A percentile compares a stretch with the other conserved stretches of the same genome.
Conservation (phyloP, 2,329 filamentous ascomycete species). For the Periconia sp. region DNA sequence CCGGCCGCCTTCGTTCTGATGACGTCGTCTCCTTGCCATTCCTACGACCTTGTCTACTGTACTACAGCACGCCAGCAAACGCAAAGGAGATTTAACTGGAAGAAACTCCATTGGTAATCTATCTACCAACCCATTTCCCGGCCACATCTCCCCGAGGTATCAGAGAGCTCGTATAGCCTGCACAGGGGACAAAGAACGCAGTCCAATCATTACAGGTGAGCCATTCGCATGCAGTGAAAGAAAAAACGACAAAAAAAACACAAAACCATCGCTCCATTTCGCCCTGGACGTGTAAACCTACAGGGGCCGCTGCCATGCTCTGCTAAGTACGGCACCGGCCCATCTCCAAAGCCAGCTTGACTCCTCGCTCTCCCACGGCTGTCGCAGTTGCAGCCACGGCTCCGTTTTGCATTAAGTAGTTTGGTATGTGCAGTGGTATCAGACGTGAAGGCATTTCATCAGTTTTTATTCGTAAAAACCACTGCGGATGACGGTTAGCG, state of each 20-base stretch:
- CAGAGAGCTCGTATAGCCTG: conserved; percentile 21
- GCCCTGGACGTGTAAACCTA: conserved; percentile 36
- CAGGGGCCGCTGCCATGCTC: conserved; percentile 23
- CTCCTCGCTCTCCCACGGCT: conserved; percentile 15
- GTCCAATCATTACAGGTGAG: conserved; percentile 25
- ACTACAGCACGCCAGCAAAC: not conserved
- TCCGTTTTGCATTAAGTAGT: conserved; percentile 30
- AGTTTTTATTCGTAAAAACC: conserved; percentile 25
- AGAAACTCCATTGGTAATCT: conserved; percentile 40
- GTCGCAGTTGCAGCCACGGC: conserved; percentile 17
- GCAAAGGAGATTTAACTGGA: conserved; percentile 19
- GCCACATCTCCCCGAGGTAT: conserved; percentile 23
- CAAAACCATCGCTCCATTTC: conserved; percentile 38
- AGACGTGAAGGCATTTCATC: conserved; percentile 15
- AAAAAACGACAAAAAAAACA: conserved; percentile 34
- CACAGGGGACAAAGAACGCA: conserved; percentile 13
- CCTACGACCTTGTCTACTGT: too few species aligned
- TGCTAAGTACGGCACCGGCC: conserved; percentile 12
- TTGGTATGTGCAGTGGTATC: conserved; percentile 30
- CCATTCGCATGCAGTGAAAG: conserved; percentile 38
- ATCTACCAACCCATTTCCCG: conserved; percentile 23
- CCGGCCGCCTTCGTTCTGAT: not conserved
- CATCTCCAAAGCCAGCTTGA: conserved; percentile 25
- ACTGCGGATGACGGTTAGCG: conserved; percentile 16
- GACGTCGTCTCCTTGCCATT: not conserved